These are phyloP conservation scores for Diaporthe sp. DNA, from an alignment of 2,329 filamentous ascomycete species.

Conservation along the genomic window DNA sequence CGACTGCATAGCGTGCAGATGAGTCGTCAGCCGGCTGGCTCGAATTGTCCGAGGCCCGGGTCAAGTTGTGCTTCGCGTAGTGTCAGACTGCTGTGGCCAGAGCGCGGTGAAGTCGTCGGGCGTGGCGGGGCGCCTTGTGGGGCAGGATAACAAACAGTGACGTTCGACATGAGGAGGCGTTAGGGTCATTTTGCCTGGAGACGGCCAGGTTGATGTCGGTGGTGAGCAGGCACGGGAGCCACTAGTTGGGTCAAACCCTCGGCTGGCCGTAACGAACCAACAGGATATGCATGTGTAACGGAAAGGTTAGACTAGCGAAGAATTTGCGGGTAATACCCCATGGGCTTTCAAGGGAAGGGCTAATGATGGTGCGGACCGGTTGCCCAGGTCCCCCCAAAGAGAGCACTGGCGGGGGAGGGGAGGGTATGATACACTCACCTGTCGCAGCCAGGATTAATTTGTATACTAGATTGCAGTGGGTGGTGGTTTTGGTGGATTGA, in stretches of 20 bases:
- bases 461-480: conserved; percentile 4
- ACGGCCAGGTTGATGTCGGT: background rate
- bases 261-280: background rate
- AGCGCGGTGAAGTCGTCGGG: background rate
- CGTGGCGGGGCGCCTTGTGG: background rate
- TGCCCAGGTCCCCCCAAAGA: background rate
- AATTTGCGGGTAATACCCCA: conserved; percentile 6
- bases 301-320: conserved; percentile 15
- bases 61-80: background rate
- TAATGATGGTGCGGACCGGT: background rate
- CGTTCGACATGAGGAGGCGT: background rate
- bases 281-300: conserved; percentile 1
- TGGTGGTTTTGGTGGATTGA: background rate
- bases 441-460: background rate
- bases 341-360: background rate
- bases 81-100: background rate
- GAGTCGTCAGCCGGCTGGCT: background rate
- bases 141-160: background rate
- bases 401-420: background rate
- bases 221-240: background rate
- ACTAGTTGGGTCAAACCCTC: background rate
- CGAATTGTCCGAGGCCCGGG: background rate
- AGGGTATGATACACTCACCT: background rate
- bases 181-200: background rate
- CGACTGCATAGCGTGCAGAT: too few species aligned